A percentile compares a stretch with the other conserved stretches of the same genome.
Evolutionary conservation across 2,329 filamentous ascomycete genomes (phyloP).

Genomic region (Epichloe gansuensis): DNA sequence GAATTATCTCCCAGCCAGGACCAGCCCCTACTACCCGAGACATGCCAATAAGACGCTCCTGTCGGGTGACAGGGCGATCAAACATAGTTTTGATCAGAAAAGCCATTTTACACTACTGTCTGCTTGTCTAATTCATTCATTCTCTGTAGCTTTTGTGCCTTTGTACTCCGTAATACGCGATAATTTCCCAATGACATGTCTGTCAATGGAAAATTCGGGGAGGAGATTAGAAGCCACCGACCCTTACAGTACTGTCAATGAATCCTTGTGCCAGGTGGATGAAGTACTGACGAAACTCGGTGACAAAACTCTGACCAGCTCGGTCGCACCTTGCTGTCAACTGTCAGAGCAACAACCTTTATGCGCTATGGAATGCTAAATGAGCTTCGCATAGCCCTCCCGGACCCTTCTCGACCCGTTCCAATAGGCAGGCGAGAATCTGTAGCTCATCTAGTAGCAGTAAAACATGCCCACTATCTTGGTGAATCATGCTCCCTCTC

Average conservation of each 20-base stretch:
- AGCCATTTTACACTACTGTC: neutral
- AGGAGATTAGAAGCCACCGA: neutral
- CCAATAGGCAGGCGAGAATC: neutral
- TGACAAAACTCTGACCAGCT: neutral
- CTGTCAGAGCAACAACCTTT: neutral
- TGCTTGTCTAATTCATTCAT: neutral
- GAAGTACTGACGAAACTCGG: neutral
- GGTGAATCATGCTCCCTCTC: slow-evolving; percentile 43
- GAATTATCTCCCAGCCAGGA: neutral
- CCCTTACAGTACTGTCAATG: neutral
- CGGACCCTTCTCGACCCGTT: neutral
- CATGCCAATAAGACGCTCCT: neutral
- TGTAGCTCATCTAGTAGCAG: neutral
- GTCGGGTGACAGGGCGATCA: neutral
- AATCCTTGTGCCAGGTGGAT: neutral
- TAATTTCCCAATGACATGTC: neutral
- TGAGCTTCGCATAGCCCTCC: neutral
- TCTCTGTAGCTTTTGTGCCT: neutral
- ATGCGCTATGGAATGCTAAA: neutral
- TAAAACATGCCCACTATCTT: slow-evolving; percentile 8
- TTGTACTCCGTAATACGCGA: neutral
- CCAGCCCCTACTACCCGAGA: neutral
- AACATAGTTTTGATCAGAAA: neutral
- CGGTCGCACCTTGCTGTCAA: neutral
- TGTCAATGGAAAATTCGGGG: neutral